Base-by-base conservation (phyloP, 805 yeast species). In the Barnettozyma pratensis region DNA sequence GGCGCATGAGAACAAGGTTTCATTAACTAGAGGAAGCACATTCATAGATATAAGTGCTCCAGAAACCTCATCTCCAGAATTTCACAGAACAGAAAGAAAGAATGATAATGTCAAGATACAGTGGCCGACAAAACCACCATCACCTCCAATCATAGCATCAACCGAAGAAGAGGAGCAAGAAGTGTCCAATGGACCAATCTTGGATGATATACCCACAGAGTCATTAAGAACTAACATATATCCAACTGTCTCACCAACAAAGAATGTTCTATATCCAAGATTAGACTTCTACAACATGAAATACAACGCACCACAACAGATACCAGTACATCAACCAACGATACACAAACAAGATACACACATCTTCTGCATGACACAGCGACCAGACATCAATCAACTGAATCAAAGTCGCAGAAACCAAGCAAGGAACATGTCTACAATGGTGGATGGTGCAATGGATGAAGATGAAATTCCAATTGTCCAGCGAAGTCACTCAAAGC, bases 281-380 rank as follows among this genome's bases (percentile, higher is more conserved):
- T 7, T 26, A 6, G 35, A 26, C 19, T 25, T 42, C 26, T 41
- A 30, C 38, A 31, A 31, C 34, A 31, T 8, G 8, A 29, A 9
- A 14, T 29, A 29, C 12, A 4, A 7, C 27, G 9, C 25, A 39
- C 10, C 6, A 26, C 5, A 7, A 31, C 34, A 11, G 34, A 8
- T 8, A 11, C 34, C 34, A 11, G 11, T 8, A 31, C 34, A 31
- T 1, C 8, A 8, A 31, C 34, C 34, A 8, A 8, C 34, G 34
- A 11, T 3, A 31, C 34, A 8, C 34, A 31, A 12, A 14, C 12
- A 27, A 9, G 48, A 51, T 14, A 31, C 45, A 9, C 45, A 59
- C 35, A 61, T 68, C 30, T 54, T 63, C 3, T 48, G 67, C 4
- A 44, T 63, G 6, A 68, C 72, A 1, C 72, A 68, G 46, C 55